Percentiles rank a stretch among this genome's conserved stretches.
Evolutionary conservation across 192 early-diverging fungal genomes (phyloP).

Genomic region (Geosiphon pyriformis): DNA sequence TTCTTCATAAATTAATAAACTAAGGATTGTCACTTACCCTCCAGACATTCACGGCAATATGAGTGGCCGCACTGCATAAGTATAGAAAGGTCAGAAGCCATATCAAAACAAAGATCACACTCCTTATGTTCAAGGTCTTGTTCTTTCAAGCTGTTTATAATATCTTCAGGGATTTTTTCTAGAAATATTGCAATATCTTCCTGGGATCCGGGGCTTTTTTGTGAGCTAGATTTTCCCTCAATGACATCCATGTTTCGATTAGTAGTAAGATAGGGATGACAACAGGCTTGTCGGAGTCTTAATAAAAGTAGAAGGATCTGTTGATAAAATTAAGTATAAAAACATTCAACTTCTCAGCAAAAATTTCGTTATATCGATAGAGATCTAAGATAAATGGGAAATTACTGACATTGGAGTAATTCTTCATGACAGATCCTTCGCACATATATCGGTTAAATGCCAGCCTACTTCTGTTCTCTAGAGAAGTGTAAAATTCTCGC

Average conservation of each 20-base stretch:
- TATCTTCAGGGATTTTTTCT: conserved; percentile 25
- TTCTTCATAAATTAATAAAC: too few relatives aligned
- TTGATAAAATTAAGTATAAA: too few relatives aligned
- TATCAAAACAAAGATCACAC: conserved; percentile 36
- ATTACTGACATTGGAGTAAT: conserved; percentile 49
- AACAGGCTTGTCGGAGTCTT: conserved; percentile 47
- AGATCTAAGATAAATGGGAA: too few relatives aligned
- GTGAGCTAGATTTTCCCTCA: conserved; percentile 2
- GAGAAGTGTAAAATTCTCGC: conserved; percentile 49
- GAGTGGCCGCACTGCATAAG: background rate
- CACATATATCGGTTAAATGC: conserved; percentile 44
- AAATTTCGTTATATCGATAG: too few relatives aligned
- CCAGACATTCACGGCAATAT: conserved; percentile 4
- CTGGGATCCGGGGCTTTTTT: background rate
- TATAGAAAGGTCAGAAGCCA: background rate
- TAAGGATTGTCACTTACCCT: conserved; percentile 29
- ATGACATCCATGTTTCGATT: conserved; percentile 25
- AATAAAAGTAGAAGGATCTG: conserved; percentile 45
- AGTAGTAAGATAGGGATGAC: conserved; percentile 44
- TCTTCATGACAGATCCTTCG: conserved; percentile 48
- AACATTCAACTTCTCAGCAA: background rate
- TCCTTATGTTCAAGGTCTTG: conserved; percentile 29
- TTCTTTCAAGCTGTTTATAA: conserved; percentile 26
- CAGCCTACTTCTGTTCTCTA: conserved; percentile 32
- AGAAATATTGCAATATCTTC: conserved; percentile 21